Percentiles rank a stretch among this genome's conserved stretches.
These are phyloP conservation scores for Penicillium sp. DNA, from an alignment of 2,329 filamentous ascomycete species.

Conservation along the genomic window DNA sequence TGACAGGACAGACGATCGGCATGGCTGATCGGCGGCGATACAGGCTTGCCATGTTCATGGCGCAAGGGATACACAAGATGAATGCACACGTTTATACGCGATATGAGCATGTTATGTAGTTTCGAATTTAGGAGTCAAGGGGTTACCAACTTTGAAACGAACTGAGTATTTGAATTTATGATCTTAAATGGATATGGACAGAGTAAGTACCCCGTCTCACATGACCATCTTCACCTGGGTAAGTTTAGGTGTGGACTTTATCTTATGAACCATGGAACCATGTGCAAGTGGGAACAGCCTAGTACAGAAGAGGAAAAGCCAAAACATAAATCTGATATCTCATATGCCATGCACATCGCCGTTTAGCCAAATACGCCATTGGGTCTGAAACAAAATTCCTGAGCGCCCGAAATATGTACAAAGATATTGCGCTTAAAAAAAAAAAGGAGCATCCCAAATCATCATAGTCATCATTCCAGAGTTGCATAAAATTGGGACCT, in stretches of 20 bases:
- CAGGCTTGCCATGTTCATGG: constrained; percentile 12
- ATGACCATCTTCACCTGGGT: no score
- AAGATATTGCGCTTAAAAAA: background rate
- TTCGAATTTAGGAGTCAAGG: background rate
- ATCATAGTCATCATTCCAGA: constrained; percentile 1
- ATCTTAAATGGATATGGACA: background rate
- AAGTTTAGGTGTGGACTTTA: background rate
- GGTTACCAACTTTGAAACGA: background rate
- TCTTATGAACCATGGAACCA: constrained; percentile 1
- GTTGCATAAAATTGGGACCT: background rate
- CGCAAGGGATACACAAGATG: constrained; percentile 19
- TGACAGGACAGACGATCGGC: constrained; percentile 14
- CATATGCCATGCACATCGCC: constrained; percentile 22
- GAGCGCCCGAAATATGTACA: constrained; percentile 16
- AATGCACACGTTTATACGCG: constrained; percentile 4
- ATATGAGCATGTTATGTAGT: background rate
- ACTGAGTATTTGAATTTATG: no score
- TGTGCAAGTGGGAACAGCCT: background rate
- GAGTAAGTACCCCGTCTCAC: background rate
- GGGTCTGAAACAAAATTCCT: constrained; percentile 13
- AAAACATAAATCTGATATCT: constrained; percentile 19
- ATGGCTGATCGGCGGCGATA: constrained; percentile 1
- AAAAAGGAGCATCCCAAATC: background rate
- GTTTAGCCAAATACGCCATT: background rate
- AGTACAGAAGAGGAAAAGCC: constrained; percentile 5